Evolutionary conservation across 208 protist species (phyloP).

Genomic region (Acanthamoeba castellanii): DNA sequence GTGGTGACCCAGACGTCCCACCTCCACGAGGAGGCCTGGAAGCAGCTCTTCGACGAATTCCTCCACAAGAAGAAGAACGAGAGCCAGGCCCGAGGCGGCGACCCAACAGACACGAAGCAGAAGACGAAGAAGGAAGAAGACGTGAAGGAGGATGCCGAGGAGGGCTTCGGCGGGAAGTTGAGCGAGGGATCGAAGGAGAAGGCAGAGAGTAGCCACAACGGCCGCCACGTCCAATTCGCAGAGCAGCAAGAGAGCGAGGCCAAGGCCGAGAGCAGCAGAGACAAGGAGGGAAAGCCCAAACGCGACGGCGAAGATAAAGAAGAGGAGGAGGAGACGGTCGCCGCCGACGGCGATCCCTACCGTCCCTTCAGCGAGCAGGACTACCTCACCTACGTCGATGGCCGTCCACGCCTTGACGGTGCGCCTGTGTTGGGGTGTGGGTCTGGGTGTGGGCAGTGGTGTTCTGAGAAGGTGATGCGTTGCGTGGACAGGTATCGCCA

Average conservation of each 20-base stretch:
- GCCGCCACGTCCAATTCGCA: no score
- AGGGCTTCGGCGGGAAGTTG: no score
- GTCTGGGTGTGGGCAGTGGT: neutral
- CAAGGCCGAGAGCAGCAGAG: no score
- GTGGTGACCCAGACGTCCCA: constrained; percentile 59
- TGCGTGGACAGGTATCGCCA: neutral
- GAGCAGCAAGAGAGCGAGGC: neutral
- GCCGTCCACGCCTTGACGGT: constrained; percentile 27
- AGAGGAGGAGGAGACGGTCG: neutral
- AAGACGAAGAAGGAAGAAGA: no score
- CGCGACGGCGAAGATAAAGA: neutral
- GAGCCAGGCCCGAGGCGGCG: neutral
- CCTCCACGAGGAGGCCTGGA: constrained; percentile 59
- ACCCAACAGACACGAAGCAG: neutral
- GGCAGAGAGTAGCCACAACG: no score
- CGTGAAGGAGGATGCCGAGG: no score
- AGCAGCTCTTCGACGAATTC: constrained; percentile 72
- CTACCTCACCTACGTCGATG: constrained; percentile 67
- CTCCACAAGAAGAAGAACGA: constrained; percentile 61
- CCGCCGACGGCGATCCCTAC: neutral
- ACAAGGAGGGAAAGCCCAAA: neutral
- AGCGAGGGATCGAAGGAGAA: no score
- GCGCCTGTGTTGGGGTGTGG: neutral
- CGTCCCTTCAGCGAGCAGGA: constrained; percentile 24
- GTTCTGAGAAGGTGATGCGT: neutral